Base-by-base conservation (phyloP, 352 stramenopile species). In the Phytophthora hibernalis region DNA sequence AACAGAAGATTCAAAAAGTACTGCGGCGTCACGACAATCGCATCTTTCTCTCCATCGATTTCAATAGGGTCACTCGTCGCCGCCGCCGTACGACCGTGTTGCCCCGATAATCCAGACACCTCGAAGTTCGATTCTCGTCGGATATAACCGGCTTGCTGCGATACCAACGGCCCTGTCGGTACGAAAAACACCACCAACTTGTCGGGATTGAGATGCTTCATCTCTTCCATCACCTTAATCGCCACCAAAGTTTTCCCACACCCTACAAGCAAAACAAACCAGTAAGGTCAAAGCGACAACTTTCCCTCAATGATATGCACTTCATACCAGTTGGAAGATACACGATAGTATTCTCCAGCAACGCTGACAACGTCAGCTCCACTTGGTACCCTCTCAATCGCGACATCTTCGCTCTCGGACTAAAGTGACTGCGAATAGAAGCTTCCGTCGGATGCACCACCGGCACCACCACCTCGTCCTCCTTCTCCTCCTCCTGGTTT, bases 271-370 rank as follows among this genome's bases (percentile, higher is more conserved):
- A 47, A 10, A 47, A 20, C 31, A 33, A 31, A 24, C 4, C 18
- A n/a, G 20, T 43, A 43, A 15, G 47, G 13, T 37, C 35, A 57
- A 35, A 47, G 3, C 18, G 9, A 16, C 13, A n/a, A 3, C n/a
- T 2, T 43, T 31, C 31, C 26, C 24, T 16, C 3, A 52, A 50
- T 47, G 13, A 10, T 22, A 26, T 26, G 15, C 40, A 24, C 37
- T 24, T 47, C 16, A 13, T 47, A 74, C 86, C 86, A 21, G 84
- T 95, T 13, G 86, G 86, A 2, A 95, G 51, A 52, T 93, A 95
- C 35, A 91, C 77, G 45, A 95, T 88, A 3, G 84, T 91, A 67
- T 93, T 95, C 52, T 92, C 83, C 10, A 91, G 69, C 52, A 93
- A 61, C 8, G 84, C 81, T 26, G 80, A 91, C 2, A 95, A 31